These are phyloP conservation scores for Hemileccinum hortonii DNA, from an alignment of 1,284 basidiomycete genomes.

Conservation along the genomic window DNA sequence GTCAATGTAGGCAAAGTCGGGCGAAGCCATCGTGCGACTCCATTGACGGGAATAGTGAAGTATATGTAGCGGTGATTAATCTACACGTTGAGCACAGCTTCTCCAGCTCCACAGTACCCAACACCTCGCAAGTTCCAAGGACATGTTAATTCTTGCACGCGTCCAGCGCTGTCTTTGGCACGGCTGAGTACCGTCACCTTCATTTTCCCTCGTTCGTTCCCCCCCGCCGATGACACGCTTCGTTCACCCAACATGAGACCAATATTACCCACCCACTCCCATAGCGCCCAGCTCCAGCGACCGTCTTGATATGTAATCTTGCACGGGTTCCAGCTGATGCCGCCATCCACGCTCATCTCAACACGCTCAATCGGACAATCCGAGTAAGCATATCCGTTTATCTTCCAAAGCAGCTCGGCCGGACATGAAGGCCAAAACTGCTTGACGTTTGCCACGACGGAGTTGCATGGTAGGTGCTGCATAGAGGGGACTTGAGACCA, in stretches of 20 bases:
- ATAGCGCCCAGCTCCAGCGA: slow-evolving; percentile 69
- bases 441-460: slow-evolving; percentile 50
- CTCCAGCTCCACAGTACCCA: slow-evolving; percentile 34
- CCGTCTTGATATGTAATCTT: slow-evolving; percentile 61
- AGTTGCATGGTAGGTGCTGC: slow-evolving; percentile 62
- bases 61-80: no score
- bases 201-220: slow-evolving; percentile 7
- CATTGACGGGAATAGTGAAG: no score
- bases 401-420: slow-evolving; percentile 35
- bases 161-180: slow-evolving; percentile 34
- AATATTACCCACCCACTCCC: slow-evolving; percentile 44
- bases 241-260: slow-evolving; percentile 36
- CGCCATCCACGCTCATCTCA: slow-evolving; percentile 54
- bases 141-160: slow-evolving; percentile 30
- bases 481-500: slow-evolving; percentile 56
- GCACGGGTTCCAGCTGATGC: slow-evolving; percentile 50
- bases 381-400: slow-evolving; percentile 63
- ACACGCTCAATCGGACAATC: slow-evolving; percentile 47
- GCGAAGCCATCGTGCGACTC: no score
- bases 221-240: background rate
- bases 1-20: no score
- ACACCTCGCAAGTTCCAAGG: slow-evolving; percentile 46
- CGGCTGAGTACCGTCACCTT: slow-evolving; percentile 34
- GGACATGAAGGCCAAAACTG: slow-evolving; percentile 28
- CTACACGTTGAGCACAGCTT: slow-evolving; percentile 4